Evolutionary conservation across 2,329 filamentous ascomycete species (phyloP).

Genomic region (Colletotrichum echinochloae): DNA sequence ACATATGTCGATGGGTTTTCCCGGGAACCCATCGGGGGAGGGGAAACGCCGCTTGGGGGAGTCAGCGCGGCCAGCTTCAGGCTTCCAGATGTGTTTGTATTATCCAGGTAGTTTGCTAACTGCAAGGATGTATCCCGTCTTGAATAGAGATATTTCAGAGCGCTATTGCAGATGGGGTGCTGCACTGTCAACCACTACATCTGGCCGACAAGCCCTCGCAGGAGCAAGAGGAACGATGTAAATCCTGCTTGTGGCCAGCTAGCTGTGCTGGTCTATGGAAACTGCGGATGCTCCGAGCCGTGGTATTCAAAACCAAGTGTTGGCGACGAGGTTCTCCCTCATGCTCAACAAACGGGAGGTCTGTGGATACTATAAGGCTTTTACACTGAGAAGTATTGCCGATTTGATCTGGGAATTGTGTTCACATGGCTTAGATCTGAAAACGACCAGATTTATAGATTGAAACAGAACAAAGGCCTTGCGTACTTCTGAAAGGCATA

Average conservation of each 20-base stretch:
- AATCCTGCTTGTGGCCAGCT: background rate
- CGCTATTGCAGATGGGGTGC: background rate
- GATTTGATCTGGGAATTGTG: background rate
- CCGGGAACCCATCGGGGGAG: background rate
- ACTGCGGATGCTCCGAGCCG: background rate
- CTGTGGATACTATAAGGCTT: background rate
- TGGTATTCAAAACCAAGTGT: background rate
- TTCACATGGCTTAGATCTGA: background rate
- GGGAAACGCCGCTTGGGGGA: background rate
- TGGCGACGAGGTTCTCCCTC: background rate
- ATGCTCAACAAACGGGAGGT: background rate
- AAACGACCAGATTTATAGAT: background rate
- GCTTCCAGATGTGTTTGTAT: background rate
- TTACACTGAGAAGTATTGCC: background rate
- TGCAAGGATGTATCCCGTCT: background rate
- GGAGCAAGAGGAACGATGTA: background rate
- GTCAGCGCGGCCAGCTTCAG: background rate
- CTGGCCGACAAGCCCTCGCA: background rate
- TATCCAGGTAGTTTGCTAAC: too few species aligned
- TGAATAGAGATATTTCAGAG: too few species aligned
- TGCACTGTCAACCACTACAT: background rate
- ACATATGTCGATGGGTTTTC: background rate
- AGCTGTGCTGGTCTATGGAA: background rate
- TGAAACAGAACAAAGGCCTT: background rate
- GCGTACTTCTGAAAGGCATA: too few species aligned